Percentiles rank a stretch among this genome's conserved stretches.
Evolutionary conservation across 768 basidiomycete genomes (phyloP).

Genomic region (Hemileccinum rubropunctum): DNA sequence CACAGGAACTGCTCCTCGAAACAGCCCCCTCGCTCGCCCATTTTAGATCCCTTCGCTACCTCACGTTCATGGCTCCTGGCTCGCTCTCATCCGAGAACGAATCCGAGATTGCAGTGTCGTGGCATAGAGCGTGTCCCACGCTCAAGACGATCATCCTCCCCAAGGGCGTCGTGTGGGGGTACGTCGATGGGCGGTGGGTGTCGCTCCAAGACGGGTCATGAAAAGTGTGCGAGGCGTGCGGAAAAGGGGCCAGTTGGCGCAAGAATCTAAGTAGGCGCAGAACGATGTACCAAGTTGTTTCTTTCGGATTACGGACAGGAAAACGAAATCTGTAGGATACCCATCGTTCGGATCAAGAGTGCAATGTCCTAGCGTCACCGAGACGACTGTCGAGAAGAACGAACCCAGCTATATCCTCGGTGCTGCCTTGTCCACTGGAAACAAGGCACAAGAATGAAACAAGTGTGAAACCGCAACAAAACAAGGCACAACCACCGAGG

Average conservation of each 20-base stretch:
- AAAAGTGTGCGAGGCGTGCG: no score
- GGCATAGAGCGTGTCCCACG: slow-evolving; percentile 59
- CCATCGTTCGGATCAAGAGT: no score
- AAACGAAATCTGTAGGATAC: no score
- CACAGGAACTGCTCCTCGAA: slow-evolving; percentile 43
- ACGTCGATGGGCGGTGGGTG: slow-evolving; percentile 23
- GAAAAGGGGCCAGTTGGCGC: no score
- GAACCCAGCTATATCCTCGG: no score
- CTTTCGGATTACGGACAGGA: no score
- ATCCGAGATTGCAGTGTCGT: slow-evolving; percentile 47
- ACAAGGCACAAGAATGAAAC: background rate
- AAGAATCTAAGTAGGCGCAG: no score
- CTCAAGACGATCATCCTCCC: slow-evolving; percentile 64
- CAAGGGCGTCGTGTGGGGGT: slow-evolving; percentile 60
- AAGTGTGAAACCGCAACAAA: background rate
- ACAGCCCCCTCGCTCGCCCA: slow-evolving; percentile 37
- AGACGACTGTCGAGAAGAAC: no score
- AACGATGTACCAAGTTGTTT: no score
- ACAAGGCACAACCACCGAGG: background rate
- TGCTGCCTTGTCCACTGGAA: no score
- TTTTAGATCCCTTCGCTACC: slow-evolving; percentile 46
- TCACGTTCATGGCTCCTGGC: slow-evolving; percentile 58
- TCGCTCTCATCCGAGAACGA: slow-evolving; percentile 36
- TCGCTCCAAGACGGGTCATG: slow-evolving; percentile 19
- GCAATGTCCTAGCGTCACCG: no score